Evolutionary conservation across 2,329 filamentous ascomycete species (phyloP).

Genomic region (Hypocrella siamensis): DNA sequence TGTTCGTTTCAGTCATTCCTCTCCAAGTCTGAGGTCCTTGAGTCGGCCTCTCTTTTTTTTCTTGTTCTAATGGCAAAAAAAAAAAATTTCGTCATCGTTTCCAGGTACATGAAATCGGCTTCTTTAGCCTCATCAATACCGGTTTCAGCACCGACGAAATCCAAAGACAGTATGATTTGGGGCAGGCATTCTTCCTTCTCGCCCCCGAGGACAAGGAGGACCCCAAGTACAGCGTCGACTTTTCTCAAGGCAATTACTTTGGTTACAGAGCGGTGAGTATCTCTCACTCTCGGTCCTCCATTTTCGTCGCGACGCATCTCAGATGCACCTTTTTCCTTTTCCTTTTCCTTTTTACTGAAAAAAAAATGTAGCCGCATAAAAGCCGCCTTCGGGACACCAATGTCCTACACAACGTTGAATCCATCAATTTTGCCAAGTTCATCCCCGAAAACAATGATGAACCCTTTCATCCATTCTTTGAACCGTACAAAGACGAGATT

Average conservation of each 20-base stretch:
- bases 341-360: too few relatives aligned
- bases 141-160: not conserved
- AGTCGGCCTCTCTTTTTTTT: too few relatives aligned
- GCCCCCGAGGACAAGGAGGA: not conserved
- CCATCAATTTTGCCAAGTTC: not conserved
- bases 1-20: too few relatives aligned
- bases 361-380: not conserved
- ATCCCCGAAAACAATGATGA: too few relatives aligned
- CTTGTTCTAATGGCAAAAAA: too few relatives aligned
- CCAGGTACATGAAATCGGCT: not conserved
- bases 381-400: not conserved
- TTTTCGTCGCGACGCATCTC: too few relatives aligned
- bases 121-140: not conserved
- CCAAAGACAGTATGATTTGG: not conserved
- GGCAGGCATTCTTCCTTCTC: not conserved
- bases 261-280: not conserved
- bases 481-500: too few relatives aligned
- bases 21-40: too few relatives aligned
- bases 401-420: not conserved
- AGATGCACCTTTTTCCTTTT: too few relatives aligned
- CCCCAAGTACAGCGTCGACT: not conserved
- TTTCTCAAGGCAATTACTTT: not conserved
- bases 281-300: too few relatives aligned
- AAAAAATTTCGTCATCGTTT: too few relatives aligned
- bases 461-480: too few relatives aligned